Base-by-base conservation (phyloP, 495 filamentous ascomycete species). In the Neurospora sp. region DNA sequence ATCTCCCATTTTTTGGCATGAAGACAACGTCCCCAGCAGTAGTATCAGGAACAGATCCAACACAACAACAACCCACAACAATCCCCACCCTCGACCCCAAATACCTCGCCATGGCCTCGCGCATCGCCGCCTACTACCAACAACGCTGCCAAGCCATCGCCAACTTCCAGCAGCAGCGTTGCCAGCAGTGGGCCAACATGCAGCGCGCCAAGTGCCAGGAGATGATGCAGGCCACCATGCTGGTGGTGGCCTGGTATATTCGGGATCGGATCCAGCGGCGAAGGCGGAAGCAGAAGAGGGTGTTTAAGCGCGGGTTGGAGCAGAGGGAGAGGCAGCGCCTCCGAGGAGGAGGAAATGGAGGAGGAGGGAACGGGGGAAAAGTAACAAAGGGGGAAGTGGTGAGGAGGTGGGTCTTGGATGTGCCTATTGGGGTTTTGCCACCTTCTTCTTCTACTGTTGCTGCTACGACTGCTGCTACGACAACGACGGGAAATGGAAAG, bases 221-320 rank as follows among this genome's bases (percentile, higher is more conserved):
- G 75, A 80, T 81, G 77, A 79, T 76, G 72, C 78, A 79, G 71
- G 79, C 80, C 0, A 76, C 81, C 31, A 82, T 81, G 77, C 70
- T 81, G 68, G 75, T 82, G 31, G 79, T 82, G 35, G 81, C 81
- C 7, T 82, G 81, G 81, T 82, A 82, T 70, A 76, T 80, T 35
- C 75, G 81, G 12, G 81, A 82, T 61, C 76, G 79, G 18, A 80
- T 82, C 73, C 48, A 73, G 68, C 73, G 81, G 59, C 71, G 79
- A 39, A 71, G 78, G 1, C 59, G 61, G 66, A 38, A 71, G 59
- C 72, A 76, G 69, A 76, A 74, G 73, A 70, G 76, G 16, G 48
- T 48, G 2, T 82, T 82, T 68, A 75, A 74, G 70, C 61, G 73
- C 18, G 76, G 77, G 11, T 73, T 82, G 39, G 39, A 41, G 39